Base-by-base conservation (phyloP, 352 stramenopile species). In the Globisporangium heterothallicum region DNA sequence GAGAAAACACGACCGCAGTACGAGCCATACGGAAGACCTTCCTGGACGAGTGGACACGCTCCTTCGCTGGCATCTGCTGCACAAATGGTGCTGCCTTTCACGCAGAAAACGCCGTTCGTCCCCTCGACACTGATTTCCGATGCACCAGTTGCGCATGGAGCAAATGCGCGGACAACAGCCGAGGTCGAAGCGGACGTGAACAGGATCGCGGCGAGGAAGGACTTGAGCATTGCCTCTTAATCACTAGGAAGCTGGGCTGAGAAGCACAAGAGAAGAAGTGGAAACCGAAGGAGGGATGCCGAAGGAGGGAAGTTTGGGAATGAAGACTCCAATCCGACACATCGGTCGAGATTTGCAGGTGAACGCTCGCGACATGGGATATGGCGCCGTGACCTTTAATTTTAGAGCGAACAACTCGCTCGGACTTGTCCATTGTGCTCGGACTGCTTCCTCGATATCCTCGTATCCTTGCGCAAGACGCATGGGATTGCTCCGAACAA, bases 191-290 rank as follows among this genome's bases (percentile, higher is more conserved):
- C 7, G 12, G 25, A n/a, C 8, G 42, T 49, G 42, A 49, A 29
- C 25, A 49, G 42, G 13, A 49, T 14, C 16, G 16, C 42, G 30
- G 25, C 25, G 13, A 49, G 7, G 42, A 49, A 49, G 26, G 13
- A 35, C 42, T 49, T 49, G 42, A 49, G 13, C 42, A 49, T 49
- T 26, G 41, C 3, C n/a, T 3, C 30, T 36, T 36, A 13, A 8
- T 36, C 16, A 16, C 30, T 36, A 13, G 30, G 30, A 36, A 13
- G 16, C 6, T 8, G 10, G 73, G 46, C 66, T 74, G n/a, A 84
- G 40, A 36, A 8, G 10, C 30, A 13, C 9, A 36, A 36, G 30
- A 36, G 30, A 13, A 36, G 16, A 13, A 13, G 5, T 36, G 30
- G 2, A 13, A 36, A 13, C 10, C 3, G 6, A 36, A 36, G 30